Conservation (phyloP, 2,329 filamentous ascomycete genomes). For the Botrytis deweyae region DNA sequence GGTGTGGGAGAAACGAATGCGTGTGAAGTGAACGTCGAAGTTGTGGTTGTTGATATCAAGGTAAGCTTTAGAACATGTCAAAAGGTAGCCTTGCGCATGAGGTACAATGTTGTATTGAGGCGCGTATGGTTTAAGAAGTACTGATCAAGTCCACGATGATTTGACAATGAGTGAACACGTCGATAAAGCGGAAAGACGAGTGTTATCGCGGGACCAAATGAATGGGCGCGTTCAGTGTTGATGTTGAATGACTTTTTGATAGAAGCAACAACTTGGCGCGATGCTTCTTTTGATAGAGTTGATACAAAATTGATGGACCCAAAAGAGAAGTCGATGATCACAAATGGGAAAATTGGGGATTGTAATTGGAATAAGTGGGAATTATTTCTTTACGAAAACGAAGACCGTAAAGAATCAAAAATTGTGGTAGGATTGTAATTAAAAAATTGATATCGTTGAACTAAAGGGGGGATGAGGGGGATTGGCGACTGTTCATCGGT, state of each 20-base stretch:
- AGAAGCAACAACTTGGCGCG: conserved; percentile 39
- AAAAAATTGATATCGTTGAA: conserved; percentile 18
- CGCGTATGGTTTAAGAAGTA: conserved; percentile 26
- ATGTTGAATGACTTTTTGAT: conserved; percentile 35
- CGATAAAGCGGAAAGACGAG: conserved; percentile 23
- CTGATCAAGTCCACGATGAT: conserved; percentile 22
- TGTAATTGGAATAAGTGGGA: conserved; percentile 10
- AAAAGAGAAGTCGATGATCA: conserved; percentile 21
- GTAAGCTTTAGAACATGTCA: conserved; percentile 38
- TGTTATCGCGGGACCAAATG: conserved; percentile 31
- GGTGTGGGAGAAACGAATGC: conserved; percentile 29
- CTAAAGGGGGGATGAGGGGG: conserved; percentile 5
- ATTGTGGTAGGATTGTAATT: neutral
- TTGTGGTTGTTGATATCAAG: conserved; percentile 27
- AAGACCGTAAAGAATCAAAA: conserved; percentile 6
- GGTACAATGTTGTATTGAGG: conserved; percentile 30
- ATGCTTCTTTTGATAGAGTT: conserved; percentile 27
- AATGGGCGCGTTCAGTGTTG: conserved; percentile 37
- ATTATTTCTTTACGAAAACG: conserved; percentile 11
- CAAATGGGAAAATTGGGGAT: conserved; percentile 6
- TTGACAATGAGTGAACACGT: conserved; percentile 21
- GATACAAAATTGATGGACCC: conserved; percentile 17
- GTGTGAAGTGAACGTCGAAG: conserved; percentile 21
- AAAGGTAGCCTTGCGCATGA: conserved; percentile 40
- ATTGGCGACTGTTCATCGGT: conserved; percentile 15